Conservation (phyloP, 345 rosid species). For the Anacardium occidentale region DNA sequence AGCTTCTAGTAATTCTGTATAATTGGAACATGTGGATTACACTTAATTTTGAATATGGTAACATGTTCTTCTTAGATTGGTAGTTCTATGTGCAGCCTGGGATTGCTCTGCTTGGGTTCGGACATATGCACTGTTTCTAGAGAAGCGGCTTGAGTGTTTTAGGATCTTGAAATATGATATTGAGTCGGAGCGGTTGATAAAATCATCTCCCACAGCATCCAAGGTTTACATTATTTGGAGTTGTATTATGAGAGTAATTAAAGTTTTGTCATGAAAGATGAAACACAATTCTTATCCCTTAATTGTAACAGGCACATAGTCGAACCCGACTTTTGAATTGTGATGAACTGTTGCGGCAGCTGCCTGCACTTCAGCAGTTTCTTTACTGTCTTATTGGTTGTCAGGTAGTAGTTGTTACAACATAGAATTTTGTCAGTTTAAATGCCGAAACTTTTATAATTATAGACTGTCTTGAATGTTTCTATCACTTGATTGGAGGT, state of each 20-base stretch:
- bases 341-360: slow-evolving; percentile 69
- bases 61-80: not conserved
- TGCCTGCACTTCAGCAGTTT: slow-evolving; percentile 92
- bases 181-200: slow-evolving; percentile 80
- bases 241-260: not conserved
- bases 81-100: slow-evolving; percentile 63
- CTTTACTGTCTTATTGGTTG: slow-evolving; percentile 85
- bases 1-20: not conserved
- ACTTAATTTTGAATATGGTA: not conserved
- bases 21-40: not conserved
- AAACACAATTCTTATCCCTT: not conserved
- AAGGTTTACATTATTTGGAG: slow-evolving; percentile 44
- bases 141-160: slow-evolving; percentile 90
- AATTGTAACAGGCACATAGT: slow-evolving; percentile 55
- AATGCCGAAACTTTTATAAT: not conserved
- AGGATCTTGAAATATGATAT: slow-evolving; percentile 75
- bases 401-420: slow-evolving; percentile 41
- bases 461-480: not conserved
- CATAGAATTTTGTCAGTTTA: not conserved
- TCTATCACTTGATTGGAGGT: too few relatives aligned
- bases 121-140: slow-evolving; percentile 80
- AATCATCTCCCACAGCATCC: slow-evolving; percentile 44
- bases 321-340: slow-evolving; percentile 57
- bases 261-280: not conserved
- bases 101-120: slow-evolving; percentile 97